Evolutionary conservation across 495 filamentous ascomycete genomes (phyloP), one percentile per base, ranked within the genome.

Genomic region (Aspergillus bertholletiae): DNA sequence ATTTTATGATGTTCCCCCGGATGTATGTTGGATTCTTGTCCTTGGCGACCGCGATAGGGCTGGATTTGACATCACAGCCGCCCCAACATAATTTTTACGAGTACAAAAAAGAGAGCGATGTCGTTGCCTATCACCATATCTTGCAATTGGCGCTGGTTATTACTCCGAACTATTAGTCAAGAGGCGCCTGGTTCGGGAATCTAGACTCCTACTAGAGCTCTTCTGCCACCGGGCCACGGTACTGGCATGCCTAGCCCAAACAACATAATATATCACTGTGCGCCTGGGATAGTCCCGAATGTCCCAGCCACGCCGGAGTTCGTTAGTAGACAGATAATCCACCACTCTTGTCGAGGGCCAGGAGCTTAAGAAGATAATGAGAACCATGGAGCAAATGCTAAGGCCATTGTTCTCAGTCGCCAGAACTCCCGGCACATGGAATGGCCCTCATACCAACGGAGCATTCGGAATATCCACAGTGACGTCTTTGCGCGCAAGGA

Each of bases 271-370:
- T 15, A 68, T 30, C 9, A 71, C 11, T 9, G 66, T n/a, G n/a
- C 63, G 34, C 69, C 60, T 26, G 76, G 61, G 3, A 75, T 53
- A n/a, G 65, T 62, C n/a, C 59, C 59, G 6, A 53, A 52, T 12
- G 57, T 61, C 15, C 70, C 72, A 11, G 67, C 64, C 57, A 75
- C 70, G n/a, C 62, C 66, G 22, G 64, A 72, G 48, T 75, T 75
- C 72, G 75, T 74, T n/a, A n/a, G n/a, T n/a, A 11, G 46, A 62
- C 15, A 34, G 44, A 0, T 62, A 55, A 7, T 56, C 61, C 5
- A 65, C 61, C 15, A 60, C 56, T 22, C 63, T 61, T 0, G 57
- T 34, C 2, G 59, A 57, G 1, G 74, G 74, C 68, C 70, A 75
- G 45, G 74, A 76, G 46, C 70, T 74, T 47, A 74, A 75, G 51